Evolutionary conservation across 441 rosid species (phyloP), one percentile per base, ranked within the genome.

Genomic region (Pelargonium australe): DNA sequence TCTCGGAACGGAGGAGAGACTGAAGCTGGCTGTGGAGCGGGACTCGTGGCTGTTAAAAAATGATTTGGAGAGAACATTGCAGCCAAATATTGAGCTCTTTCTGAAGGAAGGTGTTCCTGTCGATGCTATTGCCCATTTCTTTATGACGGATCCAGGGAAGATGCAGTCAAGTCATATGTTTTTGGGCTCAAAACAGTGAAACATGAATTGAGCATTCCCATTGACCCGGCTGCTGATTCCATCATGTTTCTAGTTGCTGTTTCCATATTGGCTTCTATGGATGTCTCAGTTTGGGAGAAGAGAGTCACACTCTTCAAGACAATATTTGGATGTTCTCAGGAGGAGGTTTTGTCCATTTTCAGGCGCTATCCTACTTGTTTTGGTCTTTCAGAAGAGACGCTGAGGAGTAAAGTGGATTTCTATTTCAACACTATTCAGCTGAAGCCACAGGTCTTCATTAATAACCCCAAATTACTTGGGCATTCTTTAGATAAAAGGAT

Each of bases 1-100:
- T 25, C 62, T 57, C 4, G 62, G 28, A 57, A 57, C 62, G 60
- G 60, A 53, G 60, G 60, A 53, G 60, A 53, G 60, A 2, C 2
- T 53, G 20, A 4, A 1, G 10, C 9, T 14, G 60, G 60, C 60
- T 53, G 60, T 5, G 23, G 14, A 53, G 60, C 20, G 60, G 60
- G 0, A 16, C 23, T 16, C 23, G 60, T 1, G 60, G 60, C 23
- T 53, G 9, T 16, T 53, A 13, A 53, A 0, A 10, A 14, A 53
- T 16, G 20, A 53, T 53, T 16, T 53, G 9, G 60, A 53, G 17
- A 5, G 60, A 14, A 53, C 23, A 53, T 16, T 53, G 23, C 9
- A 5, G 9, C 60, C 20, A 7, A 53, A 53, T 5, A 8, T 53
- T 1, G 60, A 53, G 3, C 60, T 53, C 10, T 53, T 53, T 8